Base-by-base conservation (phyloP, 2,329 filamentous ascomycete species). In the Colletotrichum musicola region DNA sequence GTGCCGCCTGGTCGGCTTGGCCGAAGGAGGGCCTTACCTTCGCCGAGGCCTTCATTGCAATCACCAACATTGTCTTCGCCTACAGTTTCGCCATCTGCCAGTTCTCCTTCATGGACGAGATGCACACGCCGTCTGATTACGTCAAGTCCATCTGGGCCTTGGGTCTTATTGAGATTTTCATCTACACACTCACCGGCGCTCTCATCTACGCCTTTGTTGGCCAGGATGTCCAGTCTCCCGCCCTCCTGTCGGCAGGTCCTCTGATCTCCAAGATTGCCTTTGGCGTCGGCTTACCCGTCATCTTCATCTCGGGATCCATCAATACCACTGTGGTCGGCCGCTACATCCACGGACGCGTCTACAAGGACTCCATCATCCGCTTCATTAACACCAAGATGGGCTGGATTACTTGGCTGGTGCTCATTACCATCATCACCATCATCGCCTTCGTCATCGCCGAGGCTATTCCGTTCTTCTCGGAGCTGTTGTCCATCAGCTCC, bases 301-400 rank as follows among this genome's bases (percentile, higher is more conserved):
- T 94, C 75, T 85, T 93, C 73, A 89, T 94, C 70, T 91, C 91
- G 0, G 92, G 91, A 57, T 90, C 92, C 18, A 91, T 93, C 77
- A 90, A 92, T 79, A 84, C 82, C 42, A 83, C 81, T 1, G 82
- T 84, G 12, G 78, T 82, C 35, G 79, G 76, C 4, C 82, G 83
- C 20, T 85, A 85, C 68, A 76, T 85, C 69, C 82, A 84, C 73
- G 82, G 79, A 6, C 81, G 83, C 42, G 68, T 81, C n/a, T 85
- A 78, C 74, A 79, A 79, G 72, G 73, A 83, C 74, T 81, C 79
- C 2, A 74, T 84, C 64, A 78, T 78, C 63, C 80, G 81, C 62
- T 85, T 78, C 75, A 80, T 85, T 78, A 85, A 85, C 78, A 85
- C 83, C 6, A 76, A 77, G 54, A 82, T 76, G 78, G 83, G 83